phyloP scores from a whole-genome alignment of 805 yeast genomes.

The Cyberlindnera maclurae region DNA sequence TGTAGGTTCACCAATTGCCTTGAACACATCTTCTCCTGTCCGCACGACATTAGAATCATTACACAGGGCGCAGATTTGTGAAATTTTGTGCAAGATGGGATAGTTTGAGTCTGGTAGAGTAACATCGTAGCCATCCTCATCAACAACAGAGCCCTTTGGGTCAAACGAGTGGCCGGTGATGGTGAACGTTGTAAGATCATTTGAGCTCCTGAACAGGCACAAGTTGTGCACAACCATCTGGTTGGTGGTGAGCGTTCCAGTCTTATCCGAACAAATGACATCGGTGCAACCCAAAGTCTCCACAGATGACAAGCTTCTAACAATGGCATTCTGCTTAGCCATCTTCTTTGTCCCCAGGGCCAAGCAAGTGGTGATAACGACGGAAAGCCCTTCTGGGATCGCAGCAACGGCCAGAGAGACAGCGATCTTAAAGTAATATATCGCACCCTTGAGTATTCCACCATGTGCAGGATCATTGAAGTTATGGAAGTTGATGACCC shows the following conservation, averaged over 20 bases:
- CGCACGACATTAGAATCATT: slow-evolving; percentile 29
- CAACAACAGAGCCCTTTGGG: slow-evolving; percentile 23
- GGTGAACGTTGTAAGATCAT: slow-evolving; percentile 27
- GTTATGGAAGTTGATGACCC: slow-evolving; percentile 37
- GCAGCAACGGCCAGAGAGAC: slow-evolving; percentile 46
- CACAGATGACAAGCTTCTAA: slow-evolving; percentile 40
- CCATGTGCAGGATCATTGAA: slow-evolving; percentile 36
- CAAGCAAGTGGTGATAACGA: slow-evolving; percentile 45
- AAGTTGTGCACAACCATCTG: slow-evolving; percentile 37
- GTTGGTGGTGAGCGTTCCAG: slow-evolving; percentile 46
- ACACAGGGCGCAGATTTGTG: slow-evolving; percentile 29
- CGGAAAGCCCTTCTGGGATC: slow-evolving; percentile 47
- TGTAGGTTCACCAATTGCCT: slow-evolving; percentile 45
- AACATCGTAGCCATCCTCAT: slow-evolving; percentile 22
- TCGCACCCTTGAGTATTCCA: slow-evolving; percentile 39
- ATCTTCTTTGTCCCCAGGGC: slow-evolving; percentile 43
- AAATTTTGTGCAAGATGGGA: slow-evolving; percentile 27
- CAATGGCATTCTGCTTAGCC: slow-evolving; percentile 41
- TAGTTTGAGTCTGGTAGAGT: slow-evolving; percentile 27
- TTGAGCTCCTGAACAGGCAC: slow-evolving; percentile 24
- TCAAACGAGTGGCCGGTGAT: slow-evolving; percentile 32
- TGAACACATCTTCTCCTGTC: slow-evolving; percentile 26
- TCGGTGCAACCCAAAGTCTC: slow-evolving; percentile 56
- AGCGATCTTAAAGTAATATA: slow-evolving; percentile 42
- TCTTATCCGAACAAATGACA: slow-evolving; percentile 38